phyloP scores from a whole-genome alignment of 2,329 filamentous ascomycete genomes.

The Calonectria pteridis region DNA sequence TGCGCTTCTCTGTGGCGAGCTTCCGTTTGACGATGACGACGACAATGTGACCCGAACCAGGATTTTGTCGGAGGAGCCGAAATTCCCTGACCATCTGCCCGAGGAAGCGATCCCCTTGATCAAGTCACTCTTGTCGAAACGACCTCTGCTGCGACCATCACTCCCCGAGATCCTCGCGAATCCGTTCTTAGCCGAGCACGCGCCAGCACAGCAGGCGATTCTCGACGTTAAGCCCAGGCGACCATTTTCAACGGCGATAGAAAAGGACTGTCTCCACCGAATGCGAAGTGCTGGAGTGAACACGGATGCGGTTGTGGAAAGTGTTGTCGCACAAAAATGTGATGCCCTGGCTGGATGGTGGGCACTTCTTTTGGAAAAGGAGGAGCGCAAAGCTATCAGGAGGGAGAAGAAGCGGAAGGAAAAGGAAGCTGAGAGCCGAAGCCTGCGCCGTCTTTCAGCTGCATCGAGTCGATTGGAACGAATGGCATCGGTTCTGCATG shows the following conservation, averaged over 20 bases:
- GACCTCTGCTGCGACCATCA: conserved; percentile 84
- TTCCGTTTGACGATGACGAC: conserved; percentile 97
- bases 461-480: conserved; percentile 89
- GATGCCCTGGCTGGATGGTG: conserved; percentile 96
- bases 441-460: conserved; percentile 84
- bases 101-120: conserved; percentile 83
- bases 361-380: conserved; percentile 93
- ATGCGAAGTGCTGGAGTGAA: conserved; percentile 96
- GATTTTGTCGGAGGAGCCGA: conserved; percentile 88
- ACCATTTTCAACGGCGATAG: conserved; percentile 86
- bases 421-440: conserved; percentile 83
- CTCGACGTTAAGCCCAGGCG: conserved; percentile 83
- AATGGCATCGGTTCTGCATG: conserved; percentile 80
- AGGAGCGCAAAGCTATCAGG: conserved; percentile 85
- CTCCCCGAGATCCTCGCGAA: conserved; percentile 89
- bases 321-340: conserved; percentile 89
- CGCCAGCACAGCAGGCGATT: conserved; percentile 89
- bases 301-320: conserved; percentile 94
- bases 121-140: conserved; percentile 86
- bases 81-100: conserved; percentile 84
- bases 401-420: conserved; percentile 88
- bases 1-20: conserved; percentile 83
- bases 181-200: conserved; percentile 88
- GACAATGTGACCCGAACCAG: conserved; percentile 86
- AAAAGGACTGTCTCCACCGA: conserved; percentile 90